phyloP scores from a whole-genome alignment of 441 rosid species.

The Rhodomyrtus psidioides region DNA sequence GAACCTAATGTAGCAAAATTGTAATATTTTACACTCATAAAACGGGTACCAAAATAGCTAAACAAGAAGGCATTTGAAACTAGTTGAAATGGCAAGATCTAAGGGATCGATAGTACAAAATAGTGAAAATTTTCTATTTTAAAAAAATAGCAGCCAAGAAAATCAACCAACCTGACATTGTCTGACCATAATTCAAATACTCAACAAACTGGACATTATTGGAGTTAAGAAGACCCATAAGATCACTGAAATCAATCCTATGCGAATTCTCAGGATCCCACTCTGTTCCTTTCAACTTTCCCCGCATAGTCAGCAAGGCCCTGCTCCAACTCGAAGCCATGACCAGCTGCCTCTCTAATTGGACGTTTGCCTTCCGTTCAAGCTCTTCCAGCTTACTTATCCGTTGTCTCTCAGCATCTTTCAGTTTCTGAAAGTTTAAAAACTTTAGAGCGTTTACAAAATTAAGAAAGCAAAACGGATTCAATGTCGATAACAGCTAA shows the following conservation, averaged over 20 bases:
- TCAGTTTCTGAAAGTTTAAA: conserved; percentile 37
- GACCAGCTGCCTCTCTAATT: conserved; percentile 87
- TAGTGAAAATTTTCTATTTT: neutral
- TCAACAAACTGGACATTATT: conserved; percentile 85
- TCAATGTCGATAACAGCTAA: neutral
- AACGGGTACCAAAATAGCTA: neutral
- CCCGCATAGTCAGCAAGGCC: conserved; percentile 53
- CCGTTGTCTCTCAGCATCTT: conserved; percentile 63
- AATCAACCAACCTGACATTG: conserved; percentile 55
- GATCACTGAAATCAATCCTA: conserved; percentile 70
- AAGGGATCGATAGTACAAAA: neutral
- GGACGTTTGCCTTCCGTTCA: conserved; percentile 68
- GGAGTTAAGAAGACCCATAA: conserved; percentile 61
- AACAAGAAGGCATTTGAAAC: neutral
- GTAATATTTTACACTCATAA: neutral
- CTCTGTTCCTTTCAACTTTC: conserved; percentile 81
- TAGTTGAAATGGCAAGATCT: neutral
- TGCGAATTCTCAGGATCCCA: conserved; percentile 90
- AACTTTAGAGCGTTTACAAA: neutral
- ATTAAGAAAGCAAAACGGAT: neutral
- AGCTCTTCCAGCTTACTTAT: conserved; percentile 62
- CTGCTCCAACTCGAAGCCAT: conserved; percentile 92
- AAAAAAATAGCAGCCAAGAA: neutral
- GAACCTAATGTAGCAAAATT: neutral
- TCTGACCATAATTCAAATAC: conserved; percentile 84